These are phyloP conservation scores for Neonothopanus nambi DNA, from an alignment of 1,284 basidiomycete species.

Conservation along the genomic window DNA sequence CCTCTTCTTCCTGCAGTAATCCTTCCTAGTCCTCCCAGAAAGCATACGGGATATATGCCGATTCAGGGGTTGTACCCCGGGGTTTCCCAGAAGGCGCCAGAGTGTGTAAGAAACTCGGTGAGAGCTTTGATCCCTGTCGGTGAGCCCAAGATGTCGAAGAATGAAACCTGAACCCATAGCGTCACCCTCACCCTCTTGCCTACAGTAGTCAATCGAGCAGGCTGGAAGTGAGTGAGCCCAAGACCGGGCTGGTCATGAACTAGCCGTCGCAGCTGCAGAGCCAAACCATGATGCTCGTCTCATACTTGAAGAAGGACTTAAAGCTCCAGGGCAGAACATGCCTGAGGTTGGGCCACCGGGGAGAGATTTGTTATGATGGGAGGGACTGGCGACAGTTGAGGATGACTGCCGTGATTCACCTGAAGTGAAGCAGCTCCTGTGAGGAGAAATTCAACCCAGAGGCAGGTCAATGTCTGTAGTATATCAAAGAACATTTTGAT, in stretches of 20 bases:
- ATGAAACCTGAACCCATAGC: conserved; percentile 94
- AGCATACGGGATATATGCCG: too few relatives aligned
- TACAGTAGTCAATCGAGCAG: conserved; percentile 97
- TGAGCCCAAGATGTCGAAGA: too few relatives aligned
- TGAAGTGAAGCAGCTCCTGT: conserved; percentile 81
- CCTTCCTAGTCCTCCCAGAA: too few relatives aligned
- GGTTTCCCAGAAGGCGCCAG: too few relatives aligned
- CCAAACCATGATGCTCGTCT: conserved; percentile 51
- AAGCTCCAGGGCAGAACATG: conserved; percentile 30
- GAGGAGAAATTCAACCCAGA: conserved; percentile 95
- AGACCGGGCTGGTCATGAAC: conserved; percentile 81
- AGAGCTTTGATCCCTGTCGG: too few relatives aligned
- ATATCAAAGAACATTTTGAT: neutral
- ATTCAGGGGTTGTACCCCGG: too few relatives aligned
- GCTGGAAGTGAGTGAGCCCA: conserved; percentile 99
- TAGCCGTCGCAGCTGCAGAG: conserved; percentile 43
- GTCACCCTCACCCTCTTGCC: conserved; percentile 99
- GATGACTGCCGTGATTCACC: conserved; percentile 52
- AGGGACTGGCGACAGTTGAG: conserved; percentile 31
- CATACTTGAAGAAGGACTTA: conserved; percentile 27
- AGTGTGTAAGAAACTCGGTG: too few relatives aligned
- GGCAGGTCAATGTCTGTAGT: conserved; percentile 85
- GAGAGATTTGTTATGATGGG: conserved; percentile 43
- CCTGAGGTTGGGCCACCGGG: conserved; percentile 50
- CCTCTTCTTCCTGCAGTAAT: too few relatives aligned